phyloP scores from a whole-genome alignment of 2,329 filamentous ascomycete genomes.

The Nemania bipapillata region DNA sequence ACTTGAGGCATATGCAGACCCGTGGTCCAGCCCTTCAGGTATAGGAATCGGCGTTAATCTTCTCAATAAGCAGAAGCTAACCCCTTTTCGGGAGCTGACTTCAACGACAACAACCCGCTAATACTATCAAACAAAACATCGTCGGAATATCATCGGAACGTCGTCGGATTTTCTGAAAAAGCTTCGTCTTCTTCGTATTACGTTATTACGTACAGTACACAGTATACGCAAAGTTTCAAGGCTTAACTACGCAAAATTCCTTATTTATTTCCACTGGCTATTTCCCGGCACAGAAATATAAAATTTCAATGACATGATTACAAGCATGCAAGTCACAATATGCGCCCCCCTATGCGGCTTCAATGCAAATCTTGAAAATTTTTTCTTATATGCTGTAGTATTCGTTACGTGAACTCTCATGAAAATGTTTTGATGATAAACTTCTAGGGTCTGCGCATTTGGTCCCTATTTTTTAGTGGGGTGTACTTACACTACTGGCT shows the following conservation, averaged over 20 bases:
- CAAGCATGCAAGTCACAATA: background rate
- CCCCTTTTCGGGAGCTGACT: background rate
- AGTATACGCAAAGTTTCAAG: too few relatives aligned
- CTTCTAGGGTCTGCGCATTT: slow-evolving; percentile 11
- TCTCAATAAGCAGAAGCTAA: background rate
- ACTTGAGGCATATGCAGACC: slow-evolving; percentile 17
- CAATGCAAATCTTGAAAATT: background rate
- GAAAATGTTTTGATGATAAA: background rate
- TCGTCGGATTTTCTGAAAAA: background rate
- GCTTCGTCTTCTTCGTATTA: background rate
- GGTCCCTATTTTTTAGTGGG: background rate
- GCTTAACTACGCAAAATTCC: too few relatives aligned
- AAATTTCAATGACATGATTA: background rate
- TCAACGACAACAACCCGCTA: slow-evolving; percentile 12
- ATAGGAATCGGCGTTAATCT: background rate
- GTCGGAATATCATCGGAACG: too few relatives aligned
- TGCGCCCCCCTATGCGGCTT: background rate
- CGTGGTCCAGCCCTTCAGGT: slow-evolving; percentile 9
- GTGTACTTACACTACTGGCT: slow-evolving; percentile 14
- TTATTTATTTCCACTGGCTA: background rate
- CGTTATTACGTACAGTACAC: background rate
- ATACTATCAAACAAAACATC: too few relatives aligned
- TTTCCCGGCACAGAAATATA: background rate
- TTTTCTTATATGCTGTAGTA: slow-evolving; percentile 1
- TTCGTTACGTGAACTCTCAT: background rate